Evolutionary conservation across 2,329 filamentous ascomycete species (phyloP), one percentile per base, ranked within the genome.

Genomic region (Colletotrichum orchidophilum): DNA sequence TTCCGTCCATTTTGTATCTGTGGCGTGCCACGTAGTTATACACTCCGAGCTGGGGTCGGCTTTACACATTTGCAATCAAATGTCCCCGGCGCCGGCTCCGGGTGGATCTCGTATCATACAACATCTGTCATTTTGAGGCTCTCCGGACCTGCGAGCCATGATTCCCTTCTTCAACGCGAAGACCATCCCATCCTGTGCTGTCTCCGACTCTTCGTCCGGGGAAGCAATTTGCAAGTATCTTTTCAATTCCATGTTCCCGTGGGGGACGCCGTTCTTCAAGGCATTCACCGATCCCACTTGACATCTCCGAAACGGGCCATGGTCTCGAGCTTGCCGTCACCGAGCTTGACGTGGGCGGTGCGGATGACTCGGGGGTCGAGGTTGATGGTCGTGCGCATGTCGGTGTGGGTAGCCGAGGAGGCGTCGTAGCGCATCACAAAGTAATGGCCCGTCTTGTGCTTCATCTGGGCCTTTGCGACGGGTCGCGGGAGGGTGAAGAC

Each of bases 341-440:
- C 96, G 75, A 98, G 86, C 87, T 95, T 97, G 69, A 98, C 95
- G 71, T 96, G 91, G 29, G 91, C 92, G 77, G 95, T 92, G 70
- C 95, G 90, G 74, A 99, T 93, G 90, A 98, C 93, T 68, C 96
- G 88, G 50, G 96, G 96, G 83, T 99, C 96, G 75, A 97, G 87
- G 61, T 90, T 88, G 75, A 99, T 87, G 21, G 93, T 96, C 72
- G 87, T 88, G 73, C 92, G 88, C 50, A 99, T 88, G 53, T 91
- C 87, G 75, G 93, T 85, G 83, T 98, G 96, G 8, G 93, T 92
- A 61, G 86, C 82, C 8, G 91, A 84, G 71, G 91, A 93, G 67
- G 92, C 85, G 81, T 99, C 96, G 87, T 97, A 99, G 77, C 96
- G 94, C 93, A 99, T 94, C 79, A 97, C 93, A 83, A 99, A 99